Evolutionary conservation across 106 monocot species (phyloP).

Genomic region (Dendrobium huoshanense): DNA sequence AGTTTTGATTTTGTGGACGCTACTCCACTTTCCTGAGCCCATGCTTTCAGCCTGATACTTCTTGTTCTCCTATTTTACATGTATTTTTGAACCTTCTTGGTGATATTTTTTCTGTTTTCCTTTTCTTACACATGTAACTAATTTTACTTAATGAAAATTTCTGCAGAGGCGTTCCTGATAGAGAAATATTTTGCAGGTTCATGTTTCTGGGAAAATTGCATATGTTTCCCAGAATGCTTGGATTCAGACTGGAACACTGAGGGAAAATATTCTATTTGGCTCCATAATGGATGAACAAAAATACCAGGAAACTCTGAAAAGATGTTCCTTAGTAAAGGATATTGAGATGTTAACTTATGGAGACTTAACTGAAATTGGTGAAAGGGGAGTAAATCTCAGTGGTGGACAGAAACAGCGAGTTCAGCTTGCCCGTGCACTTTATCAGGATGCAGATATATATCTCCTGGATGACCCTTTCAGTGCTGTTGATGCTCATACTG

Average conservation of each 20-base stretch:
- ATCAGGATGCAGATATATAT: constrained; percentile 92
- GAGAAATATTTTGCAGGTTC: constrained; percentile 38
- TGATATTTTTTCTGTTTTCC: too few relatives aligned
- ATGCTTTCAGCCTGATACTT: too few relatives aligned
- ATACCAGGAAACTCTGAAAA: constrained; percentile 72
- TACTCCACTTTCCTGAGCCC: too few relatives aligned
- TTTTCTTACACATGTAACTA: too few relatives aligned
- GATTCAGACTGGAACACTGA: constrained; percentile 84
- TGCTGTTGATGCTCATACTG: constrained; percentile 97
- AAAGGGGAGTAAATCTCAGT: constrained; percentile 94
- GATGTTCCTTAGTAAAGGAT: constrained; percentile 83
- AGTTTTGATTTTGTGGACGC: too few relatives aligned
- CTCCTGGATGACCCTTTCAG: constrained; percentile 98
- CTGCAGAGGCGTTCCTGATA: neutral
- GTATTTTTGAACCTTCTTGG: too few relatives aligned
- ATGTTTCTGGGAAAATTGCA: constrained; percentile 68
- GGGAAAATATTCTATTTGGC: constrained; percentile 85
- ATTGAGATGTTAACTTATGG: constrained; percentile 76
- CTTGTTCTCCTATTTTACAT: too few relatives aligned
- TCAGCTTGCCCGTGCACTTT: constrained; percentile 92
- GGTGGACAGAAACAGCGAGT: constrained; percentile 98
- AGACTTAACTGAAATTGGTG: constrained; percentile 93
- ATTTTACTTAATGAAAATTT: neutral
- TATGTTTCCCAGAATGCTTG: constrained; percentile 96
- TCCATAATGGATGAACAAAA: constrained; percentile 58